phyloP scores from a whole-genome alignment of 495 filamentous ascomycete genomes.

The Thermochaetoides thermophila region DNA sequence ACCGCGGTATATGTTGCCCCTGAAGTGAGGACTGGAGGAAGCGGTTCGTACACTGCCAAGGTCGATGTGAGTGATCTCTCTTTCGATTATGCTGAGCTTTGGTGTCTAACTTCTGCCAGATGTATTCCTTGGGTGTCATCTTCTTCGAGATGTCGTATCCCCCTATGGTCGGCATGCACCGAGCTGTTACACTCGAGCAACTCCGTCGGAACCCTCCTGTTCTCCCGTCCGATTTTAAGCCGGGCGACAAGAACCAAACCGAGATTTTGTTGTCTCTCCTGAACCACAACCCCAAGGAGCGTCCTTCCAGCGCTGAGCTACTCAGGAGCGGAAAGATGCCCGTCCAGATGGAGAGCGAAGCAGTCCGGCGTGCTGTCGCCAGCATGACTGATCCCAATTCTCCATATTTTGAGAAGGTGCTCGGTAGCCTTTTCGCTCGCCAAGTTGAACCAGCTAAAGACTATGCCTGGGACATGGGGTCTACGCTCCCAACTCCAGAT shows the following conservation, averaged over 20 bases:
- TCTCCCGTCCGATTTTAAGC: slow-evolving; percentile 61
- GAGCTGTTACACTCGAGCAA: slow-evolving; percentile 55
- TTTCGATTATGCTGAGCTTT: background rate
- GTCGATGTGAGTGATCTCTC: slow-evolving; percentile 53
- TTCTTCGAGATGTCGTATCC: slow-evolving; percentile 95
- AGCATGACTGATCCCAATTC: slow-evolving; percentile 69
- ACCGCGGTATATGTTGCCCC: slow-evolving; percentile 91
- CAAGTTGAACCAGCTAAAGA: slow-evolving; percentile 62
- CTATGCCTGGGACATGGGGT: slow-evolving; percentile 69
- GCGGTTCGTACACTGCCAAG: slow-evolving; percentile 74
- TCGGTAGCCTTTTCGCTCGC: slow-evolving; percentile 65
- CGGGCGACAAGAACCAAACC: slow-evolving; percentile 54
- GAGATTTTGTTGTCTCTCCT: slow-evolving; percentile 69
- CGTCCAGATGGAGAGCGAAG: slow-evolving; percentile 81
- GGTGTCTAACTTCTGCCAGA: slow-evolving; percentile 31
- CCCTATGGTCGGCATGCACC: slow-evolving; percentile 75
- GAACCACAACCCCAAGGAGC: slow-evolving; percentile 61
- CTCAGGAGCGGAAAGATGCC: slow-evolving; percentile 79
- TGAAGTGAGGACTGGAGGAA: slow-evolving; percentile 60
- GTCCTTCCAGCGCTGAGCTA: slow-evolving; percentile 75
- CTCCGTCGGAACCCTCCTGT: slow-evolving; percentile 52
- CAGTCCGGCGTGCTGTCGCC: slow-evolving; percentile 65
- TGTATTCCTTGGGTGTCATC: slow-evolving; percentile 94
- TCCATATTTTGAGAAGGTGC: slow-evolving; percentile 79
- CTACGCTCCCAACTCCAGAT: slow-evolving; percentile 33